Base-by-base conservation (phyloP, 306 rosid genomes). In the Arachis stenosperma region DNA sequence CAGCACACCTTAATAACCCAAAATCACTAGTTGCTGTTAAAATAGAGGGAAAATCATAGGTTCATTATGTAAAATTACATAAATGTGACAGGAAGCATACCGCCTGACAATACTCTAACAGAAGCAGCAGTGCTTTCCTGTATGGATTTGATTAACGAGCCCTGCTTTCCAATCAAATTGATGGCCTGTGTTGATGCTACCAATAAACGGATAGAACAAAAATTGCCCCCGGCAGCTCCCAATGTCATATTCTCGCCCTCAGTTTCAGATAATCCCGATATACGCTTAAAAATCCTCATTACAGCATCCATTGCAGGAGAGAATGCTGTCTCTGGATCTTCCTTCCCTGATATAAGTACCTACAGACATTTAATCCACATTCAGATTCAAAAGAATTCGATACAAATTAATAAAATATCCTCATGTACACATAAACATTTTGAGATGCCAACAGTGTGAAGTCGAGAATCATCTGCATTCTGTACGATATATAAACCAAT, bases 301-400 rank as follows among this genome's bases (percentile, higher is more conserved):
- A 84, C 90, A 69, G 99, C 99, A 69, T 90, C 99, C 96, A 95
- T 91, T 48, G 99, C 99, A 36, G 99, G 98, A 37, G 99, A 95
- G 64, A 91, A 80, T 40, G 91, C 57, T 61, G 87, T 75, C 76
- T 89, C 97, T 1, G 68, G 88, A 69, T 90, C 98, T 82, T 95
- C 98, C 80, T 90, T 95, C 78, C 97, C 98, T 0, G 99, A 85
- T 47, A 95, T 74, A 58, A 95, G 88, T 71, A 94, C 99, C 99
- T 94, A 65, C 67, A 76, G 73, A 12, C 59, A 81, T 39, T 48
- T 6, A 80, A 67, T 74, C 53, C 44, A 10, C 50, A 62, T 57
- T 62, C 41, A 40, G 6, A 61, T 79, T 14, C n/a, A 44, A 59
- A 44, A 63, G 59, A 58, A 56, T 53, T 2, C 73, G 48, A 79